Evolutionary conservation across 306 rosid genomes (phyloP), one percentile per base, ranked within the genome.

Genomic region (Malus sieversii): DNA sequence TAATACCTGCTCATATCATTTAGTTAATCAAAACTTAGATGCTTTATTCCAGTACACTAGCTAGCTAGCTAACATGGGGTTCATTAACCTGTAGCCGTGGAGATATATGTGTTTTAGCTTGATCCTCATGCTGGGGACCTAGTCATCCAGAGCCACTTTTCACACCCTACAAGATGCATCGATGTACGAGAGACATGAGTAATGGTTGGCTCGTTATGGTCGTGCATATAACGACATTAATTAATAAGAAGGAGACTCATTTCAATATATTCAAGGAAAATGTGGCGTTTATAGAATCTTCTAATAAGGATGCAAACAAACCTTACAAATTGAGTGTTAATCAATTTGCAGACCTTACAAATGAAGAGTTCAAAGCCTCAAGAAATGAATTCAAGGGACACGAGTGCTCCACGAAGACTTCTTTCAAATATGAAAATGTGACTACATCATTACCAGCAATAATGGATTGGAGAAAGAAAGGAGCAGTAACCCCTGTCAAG

Each of bases 311-410:
- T 55, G 84, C 71, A 19, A 70, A 73, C 30, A 79, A 85, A 78
- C 73, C 82, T 44, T 83, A 86, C 66, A 84, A 74, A 51, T 72
- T 82, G 7, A 64, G 62, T 4, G 29, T 82, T 76, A 85, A 76
- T 19, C 71, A 73, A 55, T 80, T 77, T 74, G 79, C 86, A 25
- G 86, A 83, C 44, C 88, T 79, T 32, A 85, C 87, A 27, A 83
- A 81, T 1, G 85, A 86, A 6, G 93, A 88, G 60, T 82, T 88
- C 69, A 53, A 20, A 11, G 11, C 75, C 57, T 9, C 70, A 0
- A 82, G 92, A 69, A 86, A 84, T 16, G 70, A 77, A 59, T 88
- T 84, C 85, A 88, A 86, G 74, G 87, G 85, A 3, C 83, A 64
- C 22, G 68, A 74, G 74, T 77, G 82, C 59, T 78, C 85, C 51